phyloP scores from a whole-genome alignment of 1,284 basidiomycete species.

The Ceratorhiza oryzae-sativae region DNA sequence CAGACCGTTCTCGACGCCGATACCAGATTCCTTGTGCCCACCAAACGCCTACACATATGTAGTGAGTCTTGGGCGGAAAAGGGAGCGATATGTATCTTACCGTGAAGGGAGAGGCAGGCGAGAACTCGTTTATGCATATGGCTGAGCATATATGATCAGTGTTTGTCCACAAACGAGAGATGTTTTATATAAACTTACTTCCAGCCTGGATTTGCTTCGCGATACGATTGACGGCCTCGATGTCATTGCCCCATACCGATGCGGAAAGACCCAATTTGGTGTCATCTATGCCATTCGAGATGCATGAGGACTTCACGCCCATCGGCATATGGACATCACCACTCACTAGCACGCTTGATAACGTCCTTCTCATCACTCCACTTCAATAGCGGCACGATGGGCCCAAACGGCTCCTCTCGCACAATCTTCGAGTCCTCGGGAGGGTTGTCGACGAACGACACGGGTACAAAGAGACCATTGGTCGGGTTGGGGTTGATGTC shows the following conservation, averaged over 20 bases:
- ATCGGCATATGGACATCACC: background rate
- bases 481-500: conserved; percentile 15
- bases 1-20: conserved; percentile 20
- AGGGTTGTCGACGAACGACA: conserved; percentile 36
- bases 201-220: conserved; percentile 26
- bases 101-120: background rate
- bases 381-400: conserved; percentile 33
- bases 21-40: conserved; percentile 23
- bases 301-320: too few relatives aligned
- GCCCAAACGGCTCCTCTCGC: conserved; percentile 38
- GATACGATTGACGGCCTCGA: conserved; percentile 15
- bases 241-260: conserved; percentile 28
- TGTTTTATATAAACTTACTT: conserved; percentile 2
- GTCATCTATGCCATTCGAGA: conserved; percentile 12
- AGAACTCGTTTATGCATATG: conserved; percentile 14
- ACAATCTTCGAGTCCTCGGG: conserved; percentile 36
- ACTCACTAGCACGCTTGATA: conserved; percentile 36
- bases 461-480: conserved; percentile 18
- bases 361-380: conserved; percentile 35
- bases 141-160: conserved; percentile 4
- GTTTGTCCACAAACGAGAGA: background rate
- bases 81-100: conserved; percentile 1
- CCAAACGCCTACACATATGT: background rate
- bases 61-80: background rate
- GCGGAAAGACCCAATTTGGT: conserved; percentile 17